Evolutionary conservation across 2,329 filamentous ascomycete genomes (phyloP).

Genomic region (Xylariomycetidae sp.): DNA sequence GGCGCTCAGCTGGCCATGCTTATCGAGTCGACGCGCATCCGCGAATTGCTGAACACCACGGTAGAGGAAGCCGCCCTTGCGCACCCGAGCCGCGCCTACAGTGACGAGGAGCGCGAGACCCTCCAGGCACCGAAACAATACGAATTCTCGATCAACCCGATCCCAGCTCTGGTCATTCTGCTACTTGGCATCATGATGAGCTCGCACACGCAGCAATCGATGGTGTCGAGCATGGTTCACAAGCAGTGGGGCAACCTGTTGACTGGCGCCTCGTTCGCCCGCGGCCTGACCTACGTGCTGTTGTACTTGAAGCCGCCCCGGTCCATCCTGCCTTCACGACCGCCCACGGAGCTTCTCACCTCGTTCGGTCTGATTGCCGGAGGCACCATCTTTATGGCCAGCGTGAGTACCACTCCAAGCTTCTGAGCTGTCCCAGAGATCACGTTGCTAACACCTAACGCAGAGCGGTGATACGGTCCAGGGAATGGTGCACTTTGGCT

Average conservation of each 20-base stretch:
- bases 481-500: constrained; percentile 67
- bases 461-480: constrained; percentile 69
- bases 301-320: constrained; percentile 74
- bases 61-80: constrained; percentile 31
- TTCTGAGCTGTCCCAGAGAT: background rate
- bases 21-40: constrained; percentile 66
- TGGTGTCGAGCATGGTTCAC: constrained; percentile 87
- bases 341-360: constrained; percentile 82
- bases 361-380: constrained; percentile 84
- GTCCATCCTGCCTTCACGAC: constrained; percentile 74
- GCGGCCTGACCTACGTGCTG: constrained; percentile 72
- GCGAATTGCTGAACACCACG: constrained; percentile 57
- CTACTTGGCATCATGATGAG: constrained; percentile 93
- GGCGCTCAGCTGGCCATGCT: constrained; percentile 52
- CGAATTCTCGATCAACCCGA: constrained; percentile 73
- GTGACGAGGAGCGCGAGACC: constrained; percentile 40
- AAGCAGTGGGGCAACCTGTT: constrained; percentile 88
- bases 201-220: constrained; percentile 76
- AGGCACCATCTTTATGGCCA: constrained; percentile 88
- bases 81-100: constrained; percentile 26
- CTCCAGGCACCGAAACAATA: constrained; percentile 62
- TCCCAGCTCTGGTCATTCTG: constrained; percentile 81
- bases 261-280: constrained; percentile 71
- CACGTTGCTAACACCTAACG: constrained; percentile 5
- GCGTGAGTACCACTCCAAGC: constrained; percentile 49